Percentiles rank a stretch among this genome's conserved stretches.
Evolutionary conservation across 306 rosid genomes (phyloP).

Genomic region (Vigna trinervia): DNA sequence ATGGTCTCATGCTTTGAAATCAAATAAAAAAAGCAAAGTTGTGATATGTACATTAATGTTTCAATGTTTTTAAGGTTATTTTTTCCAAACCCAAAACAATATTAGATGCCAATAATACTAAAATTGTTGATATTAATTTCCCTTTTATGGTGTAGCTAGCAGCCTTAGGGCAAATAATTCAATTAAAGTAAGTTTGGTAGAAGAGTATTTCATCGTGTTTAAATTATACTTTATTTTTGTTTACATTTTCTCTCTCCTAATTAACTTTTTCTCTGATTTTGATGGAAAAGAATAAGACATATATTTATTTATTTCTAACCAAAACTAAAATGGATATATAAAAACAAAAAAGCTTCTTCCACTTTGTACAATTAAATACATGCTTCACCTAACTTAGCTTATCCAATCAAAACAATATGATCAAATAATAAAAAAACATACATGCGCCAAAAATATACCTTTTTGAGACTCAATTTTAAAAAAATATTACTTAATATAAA

Average conservation of each 20-base stretch:
- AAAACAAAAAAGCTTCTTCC: not conserved
- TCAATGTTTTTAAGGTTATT: not conserved
- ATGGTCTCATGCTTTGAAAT: no score
- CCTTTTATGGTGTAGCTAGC: not conserved
- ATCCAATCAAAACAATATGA: no score
- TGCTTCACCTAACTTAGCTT: not conserved
- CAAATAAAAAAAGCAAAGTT: not conserved
- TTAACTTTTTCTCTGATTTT: not conserved
- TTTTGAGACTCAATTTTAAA: no score
- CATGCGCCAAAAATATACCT: no score
- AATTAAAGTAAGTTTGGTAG: not conserved
- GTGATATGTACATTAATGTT: not conserved
- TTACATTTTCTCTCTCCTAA: slow-evolving; percentile 2
- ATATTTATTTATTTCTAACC: not conserved
- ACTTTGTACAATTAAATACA: not conserved
- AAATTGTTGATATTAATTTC: not conserved
- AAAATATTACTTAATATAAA: no score
- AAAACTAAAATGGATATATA: not conserved
- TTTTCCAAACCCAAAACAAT: not conserved
- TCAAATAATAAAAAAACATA: no score
- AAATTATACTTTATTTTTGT: not conserved
- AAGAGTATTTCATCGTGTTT: not conserved
- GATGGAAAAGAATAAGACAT: not conserved
- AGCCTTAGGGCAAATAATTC: not conserved
- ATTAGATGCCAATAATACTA: not conserved